Evolutionary conservation across 1,284 basidiomycete genomes (phyloP), one percentile per base, ranked within the genome.

Genomic region (Kalmanozyma brasiliensis): DNA sequence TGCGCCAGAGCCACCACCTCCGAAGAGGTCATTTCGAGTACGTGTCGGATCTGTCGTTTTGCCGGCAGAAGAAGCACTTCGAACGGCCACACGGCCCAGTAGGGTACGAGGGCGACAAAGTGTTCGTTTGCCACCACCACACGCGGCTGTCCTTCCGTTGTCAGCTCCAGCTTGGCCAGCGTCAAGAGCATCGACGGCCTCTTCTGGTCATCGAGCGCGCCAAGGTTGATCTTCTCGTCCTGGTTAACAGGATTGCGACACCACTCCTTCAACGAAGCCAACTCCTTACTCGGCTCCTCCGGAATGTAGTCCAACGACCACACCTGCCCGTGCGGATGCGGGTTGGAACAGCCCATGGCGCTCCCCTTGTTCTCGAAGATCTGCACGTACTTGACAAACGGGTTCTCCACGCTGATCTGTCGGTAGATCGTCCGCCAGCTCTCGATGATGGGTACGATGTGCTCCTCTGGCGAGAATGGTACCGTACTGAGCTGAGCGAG

Each of bases 71-170:
- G 83, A 61, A 97, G 84, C 14, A 91, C 86, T 82, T 98, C 94
- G 78, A 90, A 97, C 0, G 94, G 94, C 94, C 94, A 98, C 26
- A 89, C 87, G 1, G 94, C 94, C 94, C 94, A 97, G 88, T 91
- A 97, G 0, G 94, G 94, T 0, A 97, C 93, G 6, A 97, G 80
- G 0, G 90, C 92, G 5, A 92, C 85, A 87, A 93, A 97, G 75
- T 92, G 86, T 4, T 89, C 86, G 74, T 93, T 91, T 81, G 64
- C 61, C 30, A 89, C 83, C 2, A 96, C 89, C 22, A 94, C 84
- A 2, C 94, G 87, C 4, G 79, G 79, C 22, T 55, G 53, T 10
- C 87, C 86, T 43, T 85, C 83, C 5, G 85, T 83, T 11, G 80
- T 76, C 0, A 89, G 83, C 81, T 97, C 94, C 41, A 88, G 85